Percentiles rank a stretch among this genome's conserved stretches.
These are phyloP conservation scores for Penicillium sp. DNA, from an alignment of 2,329 filamentous ascomycete genomes.

Conservation along the genomic window DNA sequence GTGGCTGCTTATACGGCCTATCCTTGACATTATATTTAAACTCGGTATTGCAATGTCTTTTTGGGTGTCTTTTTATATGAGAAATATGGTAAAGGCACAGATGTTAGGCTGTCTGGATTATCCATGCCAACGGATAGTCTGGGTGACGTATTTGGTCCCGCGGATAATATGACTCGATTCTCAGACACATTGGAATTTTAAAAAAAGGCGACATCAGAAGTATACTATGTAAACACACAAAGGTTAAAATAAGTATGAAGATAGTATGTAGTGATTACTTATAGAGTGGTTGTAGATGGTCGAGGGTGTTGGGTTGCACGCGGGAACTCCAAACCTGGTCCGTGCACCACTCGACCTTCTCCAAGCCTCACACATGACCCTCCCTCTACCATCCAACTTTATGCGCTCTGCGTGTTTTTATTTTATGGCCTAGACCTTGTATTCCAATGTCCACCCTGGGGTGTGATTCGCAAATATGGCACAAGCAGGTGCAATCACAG, in stretches of 20 bases:
- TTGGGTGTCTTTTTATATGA: neutral
- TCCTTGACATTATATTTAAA: too few relatives aligned
- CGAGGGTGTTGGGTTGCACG: neutral
- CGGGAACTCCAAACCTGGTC: slow-evolving; percentile 22
- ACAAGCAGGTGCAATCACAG: slow-evolving; percentile 47
- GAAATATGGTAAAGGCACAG: neutral
- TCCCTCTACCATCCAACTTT: slow-evolving; percentile 23
- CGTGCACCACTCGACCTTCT: slow-evolving; percentile 26
- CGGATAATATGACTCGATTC: neutral
- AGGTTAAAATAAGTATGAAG: neutral
- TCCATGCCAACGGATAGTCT: neutral
- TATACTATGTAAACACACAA: too few relatives aligned
- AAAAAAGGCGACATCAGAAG: neutral
- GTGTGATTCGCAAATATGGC: slow-evolving; percentile 46
- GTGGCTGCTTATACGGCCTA: neutral
- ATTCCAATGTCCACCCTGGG: slow-evolving; percentile 42
- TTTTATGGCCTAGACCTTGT: slow-evolving; percentile 32
- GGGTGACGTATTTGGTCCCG: neutral
- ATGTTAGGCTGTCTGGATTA: neutral
- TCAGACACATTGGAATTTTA: neutral
- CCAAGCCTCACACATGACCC: slow-evolving; percentile 31
- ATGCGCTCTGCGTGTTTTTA: slow-evolving; percentile 23
- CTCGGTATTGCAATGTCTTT: neutral
- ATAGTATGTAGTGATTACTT: neutral
- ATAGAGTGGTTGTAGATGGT: slow-evolving; percentile 2